These are phyloP conservation scores for Wickerhamomyces tratensis DNA, from an alignment of 805 yeast species.

Conservation along the genomic window DNA sequence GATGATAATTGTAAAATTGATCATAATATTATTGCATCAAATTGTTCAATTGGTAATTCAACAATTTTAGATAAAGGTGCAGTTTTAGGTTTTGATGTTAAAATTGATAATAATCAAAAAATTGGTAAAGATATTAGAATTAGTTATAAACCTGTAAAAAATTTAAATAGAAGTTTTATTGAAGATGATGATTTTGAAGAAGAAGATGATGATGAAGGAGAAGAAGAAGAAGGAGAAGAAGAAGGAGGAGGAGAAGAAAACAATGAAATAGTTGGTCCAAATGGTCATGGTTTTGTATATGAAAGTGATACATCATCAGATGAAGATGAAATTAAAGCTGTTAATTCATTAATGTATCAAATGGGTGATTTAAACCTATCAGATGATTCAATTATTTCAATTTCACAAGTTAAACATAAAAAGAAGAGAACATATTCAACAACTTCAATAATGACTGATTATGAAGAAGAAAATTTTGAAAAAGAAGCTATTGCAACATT, in stretches of 20 bases:
- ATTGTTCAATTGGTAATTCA: conserved; percentile 43
- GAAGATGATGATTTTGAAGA: conserved; percentile 25
- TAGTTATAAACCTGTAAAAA: conserved; percentile 35
- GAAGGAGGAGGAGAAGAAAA: conserved; percentile 6
- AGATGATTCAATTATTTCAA: conserved; percentile 49
- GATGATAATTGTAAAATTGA: conserved; percentile 52
- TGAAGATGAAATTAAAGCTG: conserved; percentile 19
- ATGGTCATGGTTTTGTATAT: conserved; percentile 26
- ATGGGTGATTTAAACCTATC: conserved; percentile 39
- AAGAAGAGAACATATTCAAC: conserved; percentile 34
- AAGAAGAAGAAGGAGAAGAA: conserved; percentile 13
- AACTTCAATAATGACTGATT: conserved; percentile 36
- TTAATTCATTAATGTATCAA: conserved; percentile 32
- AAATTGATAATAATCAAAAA: conserved; percentile 42
- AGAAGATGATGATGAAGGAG: conserved; percentile 13
- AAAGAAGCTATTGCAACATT: conserved; percentile 92
- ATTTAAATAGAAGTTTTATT: conserved; percentile 20
- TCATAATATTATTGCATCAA: conserved; percentile 63
- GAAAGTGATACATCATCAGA: conserved; percentile 25
- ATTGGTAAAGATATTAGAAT: conserved; percentile 44
- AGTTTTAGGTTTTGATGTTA: conserved; percentile 70
- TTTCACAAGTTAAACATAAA: conserved; percentile 26
- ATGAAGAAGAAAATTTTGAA: conserved; percentile 66
- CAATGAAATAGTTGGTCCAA: conserved; percentile 24
- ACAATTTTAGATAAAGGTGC: conserved; percentile 57